phyloP scores from a whole-genome alignment of 1,284 basidiomycete species.

The Rhodotorula mucilaginosa region DNA sequence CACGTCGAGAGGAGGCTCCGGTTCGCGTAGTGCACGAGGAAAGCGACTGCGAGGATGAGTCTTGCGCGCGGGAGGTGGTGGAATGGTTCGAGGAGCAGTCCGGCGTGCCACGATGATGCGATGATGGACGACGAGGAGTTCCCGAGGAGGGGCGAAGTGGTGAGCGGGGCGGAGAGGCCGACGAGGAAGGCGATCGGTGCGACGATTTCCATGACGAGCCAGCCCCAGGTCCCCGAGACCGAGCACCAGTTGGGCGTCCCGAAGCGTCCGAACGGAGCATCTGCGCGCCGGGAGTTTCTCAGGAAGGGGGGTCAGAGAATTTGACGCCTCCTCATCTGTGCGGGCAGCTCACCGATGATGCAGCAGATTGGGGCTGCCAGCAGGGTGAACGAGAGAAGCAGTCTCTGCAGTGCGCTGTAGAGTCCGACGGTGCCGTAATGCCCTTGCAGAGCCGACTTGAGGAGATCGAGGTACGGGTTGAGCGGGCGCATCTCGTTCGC shows the following conservation, averaged over 20 bases:
- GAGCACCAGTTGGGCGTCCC: slow-evolving; percentile 7
- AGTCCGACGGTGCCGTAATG: slow-evolving; percentile 16
- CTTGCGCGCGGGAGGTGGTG: slow-evolving; percentile 18
- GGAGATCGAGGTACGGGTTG: no score
- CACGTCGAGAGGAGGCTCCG: slow-evolving; percentile 28
- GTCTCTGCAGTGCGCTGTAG: slow-evolving; percentile 18
- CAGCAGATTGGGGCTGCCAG: slow-evolving; percentile 7
- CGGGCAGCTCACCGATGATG: slow-evolving; percentile 20
- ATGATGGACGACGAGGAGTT: no score
- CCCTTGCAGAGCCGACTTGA: slow-evolving; percentile 4
- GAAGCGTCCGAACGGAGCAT: slow-evolving; percentile 49
- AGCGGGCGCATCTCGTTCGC: no score
- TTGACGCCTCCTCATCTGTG: no score
- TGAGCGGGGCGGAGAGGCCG: slow-evolving; percentile 22
- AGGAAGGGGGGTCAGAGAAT: not conserved
- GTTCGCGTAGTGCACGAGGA: slow-evolving; percentile 34
- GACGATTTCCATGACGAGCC: slow-evolving; percentile 45
- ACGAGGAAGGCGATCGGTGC: slow-evolving; percentile 38
- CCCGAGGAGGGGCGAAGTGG: not conserved
- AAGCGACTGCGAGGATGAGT: slow-evolving; percentile 19
- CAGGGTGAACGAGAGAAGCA: slow-evolving; percentile 16
- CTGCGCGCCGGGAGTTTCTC: slow-evolving; percentile 8
- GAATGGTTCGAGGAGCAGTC: not conserved
- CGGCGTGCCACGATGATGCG: not conserved
- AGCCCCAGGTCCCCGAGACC: slow-evolving; percentile 46